A percentile compares a stretch with the other conserved stretches of the same genome.
These are phyloP conservation scores for Canavalia ensiformis DNA, from an alignment of 306 rosid genomes.

Conservation along the genomic window DNA sequence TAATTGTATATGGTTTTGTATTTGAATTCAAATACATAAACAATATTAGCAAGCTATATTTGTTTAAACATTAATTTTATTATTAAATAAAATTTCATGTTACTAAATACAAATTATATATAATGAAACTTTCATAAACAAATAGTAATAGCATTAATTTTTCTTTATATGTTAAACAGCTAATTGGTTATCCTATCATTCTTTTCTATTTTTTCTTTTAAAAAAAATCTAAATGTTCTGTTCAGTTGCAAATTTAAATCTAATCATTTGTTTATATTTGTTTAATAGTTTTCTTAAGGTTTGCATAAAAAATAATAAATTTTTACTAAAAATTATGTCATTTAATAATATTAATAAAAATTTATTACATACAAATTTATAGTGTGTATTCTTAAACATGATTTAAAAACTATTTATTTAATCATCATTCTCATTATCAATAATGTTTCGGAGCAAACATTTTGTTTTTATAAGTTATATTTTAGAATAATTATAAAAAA, in stretches of 20 bases:
- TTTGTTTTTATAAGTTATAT: not conserved
- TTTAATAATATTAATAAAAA: no score
- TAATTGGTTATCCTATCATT: not conserved
- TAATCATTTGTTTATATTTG: not conserved
- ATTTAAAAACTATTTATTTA: no score
- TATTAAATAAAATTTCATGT: no score
- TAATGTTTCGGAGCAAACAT: no score
- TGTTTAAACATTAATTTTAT: no score
- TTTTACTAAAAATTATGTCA: no score
- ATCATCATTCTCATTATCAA: not conserved
- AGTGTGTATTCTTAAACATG: no score
- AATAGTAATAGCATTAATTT: not conserved
- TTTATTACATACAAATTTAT: no score
- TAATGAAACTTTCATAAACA: not conserved
- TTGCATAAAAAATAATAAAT: no score
- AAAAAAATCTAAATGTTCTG: not conserved
- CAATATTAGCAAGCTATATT: no score
- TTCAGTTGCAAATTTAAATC: not conserved
- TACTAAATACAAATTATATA: not conserved
- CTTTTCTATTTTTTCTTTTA: not conserved
- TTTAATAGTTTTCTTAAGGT: not conserved
- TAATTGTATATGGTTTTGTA: not conserved
- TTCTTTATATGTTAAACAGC: not conserved
- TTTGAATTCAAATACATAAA: not conserved
- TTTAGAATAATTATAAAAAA: no score